A percentile compares a stretch with the other conserved stretches of the same genome.
Evolutionary conservation across 495 filamentous ascomycete species (phyloP).

Genomic region (Umbilicaria muhlenbergii): DNA sequence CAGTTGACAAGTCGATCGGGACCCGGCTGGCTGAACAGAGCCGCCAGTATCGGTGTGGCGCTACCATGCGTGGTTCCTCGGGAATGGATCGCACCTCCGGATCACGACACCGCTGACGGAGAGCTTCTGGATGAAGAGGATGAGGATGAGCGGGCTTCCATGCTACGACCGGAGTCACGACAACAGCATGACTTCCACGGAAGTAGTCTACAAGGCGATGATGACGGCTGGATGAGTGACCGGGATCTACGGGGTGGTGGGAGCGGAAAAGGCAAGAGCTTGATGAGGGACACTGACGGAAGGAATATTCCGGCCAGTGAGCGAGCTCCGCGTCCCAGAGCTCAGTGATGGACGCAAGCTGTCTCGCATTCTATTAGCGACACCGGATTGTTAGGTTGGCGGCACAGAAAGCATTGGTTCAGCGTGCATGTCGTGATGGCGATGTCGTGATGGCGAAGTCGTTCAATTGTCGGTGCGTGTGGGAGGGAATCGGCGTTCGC

Average conservation of each 20-base stretch:
- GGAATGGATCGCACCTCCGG: conserved; percentile 65
- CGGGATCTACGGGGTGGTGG: conserved; percentile 12
- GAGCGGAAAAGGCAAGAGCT: conserved; percentile 17
- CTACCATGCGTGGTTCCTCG: conserved; percentile 65
- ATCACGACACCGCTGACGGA: conserved; percentile 54
- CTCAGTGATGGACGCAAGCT: not conserved
- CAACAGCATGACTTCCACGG: conserved; percentile 1
- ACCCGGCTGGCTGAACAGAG: conserved; percentile 63
- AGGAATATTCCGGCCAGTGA: conserved; percentile 25
- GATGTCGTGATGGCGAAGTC: too few relatives aligned
- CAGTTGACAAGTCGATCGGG: conserved; percentile 45
- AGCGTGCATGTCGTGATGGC: too few relatives aligned
- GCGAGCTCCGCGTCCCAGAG: conserved; percentile 20
- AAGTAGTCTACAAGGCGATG: conserved; percentile 1
- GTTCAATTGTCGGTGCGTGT: too few relatives aligned
- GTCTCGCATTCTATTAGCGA: too few relatives aligned
- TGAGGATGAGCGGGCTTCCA: conserved; percentile 34
- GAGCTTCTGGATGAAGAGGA: conserved; percentile 46
- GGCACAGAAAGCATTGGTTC: too few relatives aligned
- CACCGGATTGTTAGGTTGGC: too few relatives aligned
- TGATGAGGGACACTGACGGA: conserved; percentile 21
- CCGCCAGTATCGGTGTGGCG: conserved; percentile 57
- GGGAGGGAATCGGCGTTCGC: too few relatives aligned
- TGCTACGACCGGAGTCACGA: conserved; percentile 27
- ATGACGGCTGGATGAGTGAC: conserved; percentile 17